phyloP scores from a whole-genome alignment of 129 eudicot species.

The Daucus carota region DNA sequence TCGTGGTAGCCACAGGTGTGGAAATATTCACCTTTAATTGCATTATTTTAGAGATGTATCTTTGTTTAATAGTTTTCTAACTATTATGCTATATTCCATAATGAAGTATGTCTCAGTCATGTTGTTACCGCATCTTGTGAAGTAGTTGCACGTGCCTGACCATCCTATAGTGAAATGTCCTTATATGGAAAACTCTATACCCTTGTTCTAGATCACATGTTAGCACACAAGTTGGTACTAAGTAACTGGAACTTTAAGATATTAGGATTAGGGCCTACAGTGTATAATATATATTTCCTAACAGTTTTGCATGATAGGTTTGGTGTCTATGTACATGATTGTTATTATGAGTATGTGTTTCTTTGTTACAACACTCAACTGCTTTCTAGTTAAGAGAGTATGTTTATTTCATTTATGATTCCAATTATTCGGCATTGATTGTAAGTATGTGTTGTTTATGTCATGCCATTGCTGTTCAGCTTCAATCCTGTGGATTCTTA shows the following conservation, averaged over 20 bases:
- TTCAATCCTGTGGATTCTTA: conserved; percentile 86
- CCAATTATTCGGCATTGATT: conserved; percentile 12
- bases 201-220: neutral
- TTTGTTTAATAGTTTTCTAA: neutral
- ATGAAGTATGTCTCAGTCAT: neutral
- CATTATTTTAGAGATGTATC: neutral
- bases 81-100: neutral
- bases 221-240: neutral
- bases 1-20: neutral
- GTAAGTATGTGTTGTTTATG: conserved; percentile 6
- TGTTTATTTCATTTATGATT: neutral
- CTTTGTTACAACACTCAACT: neutral
- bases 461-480: conserved; percentile 37
- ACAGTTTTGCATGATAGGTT: neutral
- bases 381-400: neutral
- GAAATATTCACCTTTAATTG: neutral
- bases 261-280: neutral
- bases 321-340: neutral
- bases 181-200: neutral
- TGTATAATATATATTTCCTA: neutral
- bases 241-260: neutral
- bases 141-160: neutral
- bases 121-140: neutral
- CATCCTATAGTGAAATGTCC: neutral
- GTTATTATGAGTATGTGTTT: neutral